phyloP scores from a whole-genome alignment of 1,139 yeast species.

The Kodamaea fungicola region DNA sequence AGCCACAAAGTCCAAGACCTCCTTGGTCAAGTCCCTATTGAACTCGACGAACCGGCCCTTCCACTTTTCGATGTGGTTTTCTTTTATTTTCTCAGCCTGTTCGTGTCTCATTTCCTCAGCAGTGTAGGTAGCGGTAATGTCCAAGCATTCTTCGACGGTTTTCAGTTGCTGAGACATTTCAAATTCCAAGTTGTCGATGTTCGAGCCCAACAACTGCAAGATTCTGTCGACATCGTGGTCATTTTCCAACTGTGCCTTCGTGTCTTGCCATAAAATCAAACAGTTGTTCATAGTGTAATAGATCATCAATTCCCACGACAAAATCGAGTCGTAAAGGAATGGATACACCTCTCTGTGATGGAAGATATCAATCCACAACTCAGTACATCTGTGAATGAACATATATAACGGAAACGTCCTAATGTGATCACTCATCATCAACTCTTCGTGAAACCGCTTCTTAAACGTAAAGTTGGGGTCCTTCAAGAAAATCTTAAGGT shows the following conservation, averaged over 20 bases:
- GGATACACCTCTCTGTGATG: conserved; percentile 32
- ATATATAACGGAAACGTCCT: conserved; percentile 42
- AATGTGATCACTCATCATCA: conserved; percentile 45
- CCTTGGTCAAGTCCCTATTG: conserved; percentile 49
- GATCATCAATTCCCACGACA: conserved; percentile 56
- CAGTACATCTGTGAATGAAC: conserved; percentile 35
- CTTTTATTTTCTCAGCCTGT: conserved; percentile 50
- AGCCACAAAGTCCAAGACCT: conserved; percentile 71
- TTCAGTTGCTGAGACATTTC: conserved; percentile 21
- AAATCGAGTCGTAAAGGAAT: conserved; percentile 41
- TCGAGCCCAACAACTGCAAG: conserved; percentile 34
- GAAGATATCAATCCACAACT: conserved; percentile 40
- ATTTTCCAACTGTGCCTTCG: conserved; percentile 49
- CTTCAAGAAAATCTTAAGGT: conserved; percentile 49
- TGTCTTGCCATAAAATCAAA: conserved; percentile 65
- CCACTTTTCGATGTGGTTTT: conserved; percentile 31
- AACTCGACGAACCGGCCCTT: conserved; percentile 41
- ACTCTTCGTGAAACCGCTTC: conserved; percentile 56
- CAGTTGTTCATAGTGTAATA: conserved; percentile 55
- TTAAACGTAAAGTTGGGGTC: conserved; percentile 57
- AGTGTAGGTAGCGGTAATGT: conserved; percentile 39
- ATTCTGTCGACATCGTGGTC: conserved; percentile 50
- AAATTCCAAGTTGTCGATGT: conserved; percentile 28
- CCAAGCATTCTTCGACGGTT: conserved; percentile 44
- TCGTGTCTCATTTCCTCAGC: conserved; percentile 52